These are phyloP conservation scores for maize (Zea mays) DNA, from an alignment of 176 grass and related monocot genomes.

Conservation along the genomic window Zm-B73-REFERENCE-NAM-5.0 NC_050097.1:10907501-10908000, in stretches of 20 bases:
- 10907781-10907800: not conserved
- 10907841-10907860: not conserved
- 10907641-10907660: slow-evolving; percentile 9
- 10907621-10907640: slow-evolving; percentile 21
- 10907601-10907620: slow-evolving; percentile 34
- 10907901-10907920: not conserved
- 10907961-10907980: slow-evolving; percentile 16
- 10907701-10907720: slow-evolving; percentile 16
- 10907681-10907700: not conserved
- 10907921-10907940: slow-evolving; percentile 16
- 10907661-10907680: not conserved
- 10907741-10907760: slow-evolving; percentile 18
- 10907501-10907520: slow-evolving; percentile 50
- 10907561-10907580: slow-evolving; percentile 62
- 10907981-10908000: not conserved
- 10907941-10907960: not conserved
- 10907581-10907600: slow-evolving; percentile 91
- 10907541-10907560: slow-evolving; percentile 55
- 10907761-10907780: not conserved
- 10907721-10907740: not conserved
- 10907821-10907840: slow-evolving; percentile 14
- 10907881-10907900: slow-evolving; percentile 34
- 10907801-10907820: not conserved
- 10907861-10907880: not conserved
- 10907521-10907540: slow-evolving; percentile 31